Base-by-base conservation (phyloP, 1,284 basidiomycete species). In the Clitocybe nebularis region DNA sequence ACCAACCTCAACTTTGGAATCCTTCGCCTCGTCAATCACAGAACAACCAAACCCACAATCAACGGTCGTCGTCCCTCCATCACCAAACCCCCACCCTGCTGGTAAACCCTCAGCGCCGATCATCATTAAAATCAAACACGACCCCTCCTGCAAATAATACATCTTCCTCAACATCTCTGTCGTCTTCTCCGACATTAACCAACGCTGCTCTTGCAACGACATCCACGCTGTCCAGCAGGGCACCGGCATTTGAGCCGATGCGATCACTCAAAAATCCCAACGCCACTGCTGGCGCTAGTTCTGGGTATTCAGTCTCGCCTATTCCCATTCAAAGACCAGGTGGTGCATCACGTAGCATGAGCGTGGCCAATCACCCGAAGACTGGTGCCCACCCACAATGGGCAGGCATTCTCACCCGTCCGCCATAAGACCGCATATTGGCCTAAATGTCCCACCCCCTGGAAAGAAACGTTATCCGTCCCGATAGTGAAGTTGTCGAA, bases 161-260 rank as follows among this genome's bases (percentile, higher is more conserved):
- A 19, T 24, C 54, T 11, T 39, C 54, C 5, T 50, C 46, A 25
- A 41, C 56, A 33, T 51, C 50, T 10, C 53, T 49, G 37, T 54
- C 58, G 13, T 53, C 49, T 24, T 45, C 57, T 36, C 49, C 39
- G 25, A 49, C 48, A n/a, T 42, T 48, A 34, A 47, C 45, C 13
- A 48, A 41, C 14, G 49, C 48, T 19, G 39, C 41, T 10, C 35
- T 52, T 10, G 24, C 53, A 1, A 75, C 74, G 2, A 24, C 54
- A 1, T 76, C 75, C 1, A 75, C 66, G 3, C 52, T 78, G 13
- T 78, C 75, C 1, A 72, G 75, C 51, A 67, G 67, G 26, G 75
- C 75, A 0, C 62, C 68, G 0, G 71, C 74, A 4, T 78, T 78
- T 40, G 75, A 78, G 49, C 75, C 75, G 8, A 63, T 63, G 2